Conservation (phyloP, 305 asterid species). For the Nicotiana rustica region DNA sequence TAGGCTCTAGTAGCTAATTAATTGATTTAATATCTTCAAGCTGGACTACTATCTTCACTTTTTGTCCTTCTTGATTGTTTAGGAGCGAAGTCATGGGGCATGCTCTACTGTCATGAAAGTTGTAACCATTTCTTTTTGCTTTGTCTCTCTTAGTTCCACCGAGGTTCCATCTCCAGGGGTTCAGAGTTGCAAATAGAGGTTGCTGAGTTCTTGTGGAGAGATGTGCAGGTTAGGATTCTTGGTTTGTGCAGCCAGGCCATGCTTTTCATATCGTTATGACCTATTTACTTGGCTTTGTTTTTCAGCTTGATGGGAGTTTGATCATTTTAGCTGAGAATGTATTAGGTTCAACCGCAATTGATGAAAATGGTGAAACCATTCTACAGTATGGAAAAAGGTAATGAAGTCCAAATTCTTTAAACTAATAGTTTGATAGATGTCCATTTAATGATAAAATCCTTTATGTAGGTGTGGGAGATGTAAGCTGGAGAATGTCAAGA, state of each 20-base stretch:
- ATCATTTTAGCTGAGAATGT: slow-evolving; percentile 78
- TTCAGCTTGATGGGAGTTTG: slow-evolving; percentile 96
- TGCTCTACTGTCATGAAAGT: slow-evolving; percentile 20
- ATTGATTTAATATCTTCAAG: neutral
- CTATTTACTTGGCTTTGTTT: slow-evolving; percentile 42
- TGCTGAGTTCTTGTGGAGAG: slow-evolving; percentile 90
- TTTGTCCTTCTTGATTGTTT: neutral
- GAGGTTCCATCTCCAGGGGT: slow-evolving; percentile 89
- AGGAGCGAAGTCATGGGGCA: neutral
- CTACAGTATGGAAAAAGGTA: slow-evolving; percentile 91
- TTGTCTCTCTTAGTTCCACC: slow-evolving; percentile 65
- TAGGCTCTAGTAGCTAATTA: slow-evolving; percentile 3
- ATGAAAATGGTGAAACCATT: slow-evolving; percentile 66
- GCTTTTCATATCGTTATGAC: slow-evolving; percentile 37
- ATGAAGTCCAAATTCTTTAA: slow-evolving; percentile 34
- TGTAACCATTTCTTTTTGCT: slow-evolving; percentile 41
- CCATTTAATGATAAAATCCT: slow-evolving; percentile 34
- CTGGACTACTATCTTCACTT: neutral
- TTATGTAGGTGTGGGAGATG: slow-evolving; percentile 85
- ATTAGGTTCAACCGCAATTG: slow-evolving; percentile 66
- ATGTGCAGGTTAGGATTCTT: slow-evolving; percentile 77
- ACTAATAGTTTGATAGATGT: slow-evolving; percentile 33
- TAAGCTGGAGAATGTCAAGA: slow-evolving; percentile 78
- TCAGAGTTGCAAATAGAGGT: slow-evolving; percentile 94
- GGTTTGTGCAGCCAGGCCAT: slow-evolving; percentile 27